Percentiles rank a stretch among this genome's conserved stretches.
Conservation (phyloP, 2,329 filamentous ascomycete genomes). For the Bipolaris cookei region DNA sequence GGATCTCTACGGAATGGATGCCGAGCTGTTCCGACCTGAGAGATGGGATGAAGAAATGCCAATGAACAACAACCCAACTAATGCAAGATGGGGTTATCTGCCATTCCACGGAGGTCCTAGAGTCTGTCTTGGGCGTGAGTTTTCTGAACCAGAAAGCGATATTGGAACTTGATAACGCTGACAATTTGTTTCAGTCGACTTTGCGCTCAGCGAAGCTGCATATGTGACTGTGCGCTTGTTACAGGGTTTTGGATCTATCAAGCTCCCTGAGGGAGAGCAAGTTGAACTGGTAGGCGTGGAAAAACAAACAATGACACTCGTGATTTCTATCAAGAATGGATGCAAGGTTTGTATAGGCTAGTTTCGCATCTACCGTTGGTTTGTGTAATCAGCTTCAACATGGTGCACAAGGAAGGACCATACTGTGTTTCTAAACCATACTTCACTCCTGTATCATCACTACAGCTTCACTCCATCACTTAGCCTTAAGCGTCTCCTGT, state of each 20-base stretch:
- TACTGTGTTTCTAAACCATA: neutral
- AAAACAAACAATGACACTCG: constrained; percentile 29
- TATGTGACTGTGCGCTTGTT: constrained; percentile 25
- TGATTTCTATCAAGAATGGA: constrained; percentile 31
- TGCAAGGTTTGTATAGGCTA: constrained; percentile 21
- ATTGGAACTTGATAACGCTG: neutral
- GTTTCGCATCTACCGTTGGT: no score
- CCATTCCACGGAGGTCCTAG: constrained; percentile 32
- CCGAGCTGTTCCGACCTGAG: constrained; percentile 22
- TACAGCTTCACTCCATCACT: neutral
- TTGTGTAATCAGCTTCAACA: no score
- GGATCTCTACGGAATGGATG: constrained; percentile 29
- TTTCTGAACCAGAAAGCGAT: neutral
- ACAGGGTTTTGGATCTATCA: constrained; percentile 28
- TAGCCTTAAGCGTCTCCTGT: no score
- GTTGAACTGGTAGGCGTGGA: constrained; percentile 25
- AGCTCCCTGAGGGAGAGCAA: constrained; percentile 21
- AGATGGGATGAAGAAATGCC: constrained; percentile 31
- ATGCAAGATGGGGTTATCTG: constrained; percentile 29
- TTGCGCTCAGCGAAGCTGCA: constrained; percentile 28
- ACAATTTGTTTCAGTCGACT: constrained; percentile 20
- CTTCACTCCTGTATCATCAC: neutral
- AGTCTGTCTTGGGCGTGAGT: constrained; percentile 29
- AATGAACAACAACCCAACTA: constrained; percentile 19
- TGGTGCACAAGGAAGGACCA: no score